Evolutionary conservation across 805 yeast genomes (phyloP).

Genomic region (Saccharomycopsis vini): DNA sequence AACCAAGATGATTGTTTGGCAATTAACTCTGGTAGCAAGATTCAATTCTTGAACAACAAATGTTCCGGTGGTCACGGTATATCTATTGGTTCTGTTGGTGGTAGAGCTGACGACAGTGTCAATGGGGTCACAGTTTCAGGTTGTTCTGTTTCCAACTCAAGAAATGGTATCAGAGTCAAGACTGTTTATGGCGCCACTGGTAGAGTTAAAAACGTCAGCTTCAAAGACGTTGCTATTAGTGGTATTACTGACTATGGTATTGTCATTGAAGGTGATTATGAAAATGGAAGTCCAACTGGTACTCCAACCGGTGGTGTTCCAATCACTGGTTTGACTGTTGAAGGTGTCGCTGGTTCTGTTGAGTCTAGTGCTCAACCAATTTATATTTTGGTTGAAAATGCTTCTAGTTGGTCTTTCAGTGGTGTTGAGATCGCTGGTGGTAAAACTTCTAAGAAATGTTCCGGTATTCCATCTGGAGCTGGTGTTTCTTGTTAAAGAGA

Average conservation of each 20-base stretch:
- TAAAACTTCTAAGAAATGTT: constrained; percentile 10
- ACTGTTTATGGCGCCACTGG: constrained; percentile 20
- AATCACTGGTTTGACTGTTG: constrained; percentile 17
- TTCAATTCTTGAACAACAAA: constrained; percentile 14
- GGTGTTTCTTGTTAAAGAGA: constrained; percentile 19
- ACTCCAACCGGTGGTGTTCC: constrained; percentile 18
- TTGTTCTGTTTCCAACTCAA: constrained; percentile 14
- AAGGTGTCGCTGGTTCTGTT: constrained; percentile 18
- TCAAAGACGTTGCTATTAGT: constrained; percentile 6
- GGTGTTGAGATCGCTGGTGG: constrained; percentile 17
- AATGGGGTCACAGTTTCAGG: constrained; percentile 12
- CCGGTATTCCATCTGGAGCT: constrained; percentile 20
- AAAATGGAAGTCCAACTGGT: constrained; percentile 19
- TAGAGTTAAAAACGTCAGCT: constrained; percentile 16
- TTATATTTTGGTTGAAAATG: constrained; percentile 16
- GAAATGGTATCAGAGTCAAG: constrained; percentile 20
- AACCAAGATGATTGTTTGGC: constrained; percentile 22
- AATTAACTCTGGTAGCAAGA: constrained; percentile 19
- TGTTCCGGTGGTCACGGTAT: constrained; percentile 21
- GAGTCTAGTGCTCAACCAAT: constrained; percentile 13
- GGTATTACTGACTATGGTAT: constrained; percentile 18
- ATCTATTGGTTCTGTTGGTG: constrained; percentile 21
- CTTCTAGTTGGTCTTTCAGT: constrained; percentile 18
- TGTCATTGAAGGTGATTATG: constrained; percentile 19
- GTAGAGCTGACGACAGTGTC: constrained; percentile 17